Base-by-base conservation (phyloP, 2,329 filamentous ascomycete species). In the Capronia epimyces region DNA sequence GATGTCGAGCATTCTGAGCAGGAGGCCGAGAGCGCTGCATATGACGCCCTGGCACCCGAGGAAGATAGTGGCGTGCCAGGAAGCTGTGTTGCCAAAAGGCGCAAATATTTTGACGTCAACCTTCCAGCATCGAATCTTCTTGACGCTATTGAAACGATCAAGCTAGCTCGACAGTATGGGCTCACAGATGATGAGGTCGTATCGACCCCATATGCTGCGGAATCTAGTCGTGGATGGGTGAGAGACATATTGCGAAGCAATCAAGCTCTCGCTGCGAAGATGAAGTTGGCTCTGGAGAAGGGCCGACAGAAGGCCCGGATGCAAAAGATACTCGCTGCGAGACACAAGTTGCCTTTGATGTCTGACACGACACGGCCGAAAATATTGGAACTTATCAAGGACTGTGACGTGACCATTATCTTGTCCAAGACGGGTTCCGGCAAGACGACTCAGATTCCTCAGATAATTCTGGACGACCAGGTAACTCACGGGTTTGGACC, bases 361-460 rank as follows among this genome's bases (percentile, higher is more conserved):
- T 47, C 51, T 5, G 25, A 43, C 12, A 18, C 18, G 12, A 47
- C 29, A 2, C 71, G 39, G 24, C 16, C 32, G 21, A 40, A 40
- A 9, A 34, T 55, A 5, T 21, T 97, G 10, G 75, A 81, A 20
- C 80, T 87, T 1, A 83, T 97, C 21, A 83, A 89, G 43, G 75
- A 79, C 15, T 79, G 93, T 59, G 90, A 93, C 64, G 85, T 95
- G 8, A 83, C 93, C 4, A 96, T 98, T 52, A 80, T 98, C 29
- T 95, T 90, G 65, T 91, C 91, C 65, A 91, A 97, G 70, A 98
- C 93, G 2, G 93, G 93, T 60, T 96, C 84, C 67, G 93, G 93
- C 57, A 98, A 98, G 74, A 95, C 89, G 68, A 98, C 93, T 0
- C 93, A 98, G 64, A 85, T 96, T n/a, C 93, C 93, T 6, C 84